Evolutionary conservation across 2,329 filamentous ascomycete species (phyloP).

Genomic region (Trichoderma atroviride): DNA sequence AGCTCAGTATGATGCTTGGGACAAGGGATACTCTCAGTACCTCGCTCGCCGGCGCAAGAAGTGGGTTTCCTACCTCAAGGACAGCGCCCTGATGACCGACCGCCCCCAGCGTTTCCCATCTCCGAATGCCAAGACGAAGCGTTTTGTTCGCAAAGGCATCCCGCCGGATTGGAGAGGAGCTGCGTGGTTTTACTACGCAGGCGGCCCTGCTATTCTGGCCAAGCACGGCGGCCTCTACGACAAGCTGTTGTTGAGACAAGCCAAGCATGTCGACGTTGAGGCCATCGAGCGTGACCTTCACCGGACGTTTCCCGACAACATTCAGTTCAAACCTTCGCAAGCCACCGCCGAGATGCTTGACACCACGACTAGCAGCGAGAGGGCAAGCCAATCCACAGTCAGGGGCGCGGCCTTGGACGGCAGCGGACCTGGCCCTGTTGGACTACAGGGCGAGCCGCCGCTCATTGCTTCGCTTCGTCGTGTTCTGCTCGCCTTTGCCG

Average conservation of each 20-base stretch:
- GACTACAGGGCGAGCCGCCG: conserved; percentile 63
- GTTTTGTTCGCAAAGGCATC: conserved; percentile 90
- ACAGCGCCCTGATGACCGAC: conserved; percentile 72
- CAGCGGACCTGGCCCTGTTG: conserved; percentile 41
- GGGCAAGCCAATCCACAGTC: conserved; percentile 44
- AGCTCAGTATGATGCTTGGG: conserved; percentile 82
- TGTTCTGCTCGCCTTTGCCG: conserved; percentile 84
- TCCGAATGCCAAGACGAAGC: conserved; percentile 79
- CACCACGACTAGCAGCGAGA: conserved; percentile 38
- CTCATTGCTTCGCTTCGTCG: conserved; percentile 82
- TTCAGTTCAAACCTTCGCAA: conserved; percentile 74
- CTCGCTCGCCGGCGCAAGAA: conserved; percentile 75
- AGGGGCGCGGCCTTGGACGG: conserved; percentile 39
- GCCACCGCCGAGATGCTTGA: conserved; percentile 33
- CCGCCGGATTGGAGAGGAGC: conserved; percentile 93
- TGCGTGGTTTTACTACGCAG: conserved; percentile 96
- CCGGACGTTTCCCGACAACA: conserved; percentile 92
- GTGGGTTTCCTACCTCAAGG: conserved; percentile 77
- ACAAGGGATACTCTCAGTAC: conserved; percentile 72
- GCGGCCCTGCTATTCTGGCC: conserved; percentile 76
- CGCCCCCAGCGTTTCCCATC: conserved; percentile 77
- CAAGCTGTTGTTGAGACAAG: conserved; percentile 63
- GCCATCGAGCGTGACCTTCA: conserved; percentile 93
- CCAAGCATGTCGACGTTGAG: conserved; percentile 76
- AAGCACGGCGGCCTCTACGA: conserved; percentile 79